Evolutionary conservation across 306 rosid species (phyloP), one percentile per base, ranked within the genome.

Genomic region (Cucumis cinereus): DNA sequence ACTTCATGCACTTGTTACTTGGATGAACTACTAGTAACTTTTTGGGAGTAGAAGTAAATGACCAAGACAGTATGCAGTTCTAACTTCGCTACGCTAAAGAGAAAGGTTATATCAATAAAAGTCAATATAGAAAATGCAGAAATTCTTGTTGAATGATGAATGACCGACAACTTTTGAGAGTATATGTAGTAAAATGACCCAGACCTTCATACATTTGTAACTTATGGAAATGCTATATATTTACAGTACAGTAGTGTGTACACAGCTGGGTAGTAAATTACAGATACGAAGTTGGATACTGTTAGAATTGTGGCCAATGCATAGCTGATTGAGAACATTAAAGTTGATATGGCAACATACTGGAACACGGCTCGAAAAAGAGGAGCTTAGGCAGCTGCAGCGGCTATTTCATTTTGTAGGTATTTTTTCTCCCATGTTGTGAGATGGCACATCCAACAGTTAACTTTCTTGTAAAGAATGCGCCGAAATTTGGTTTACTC

Each of bases 221-320:
- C 45, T 72, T 68, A 45, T 45, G 72, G 30, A 28, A 57, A 75
- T 8, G 45, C 73, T 76, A 76, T 76, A 60, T 76, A 76, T 76
- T 76, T 63, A 76, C 79, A 76, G 61, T 54, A 63, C 50, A 58
- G 43, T 47, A 41, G 28, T 19, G 43, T 38, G 83, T 58, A 80
- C 78, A 82, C 79, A 83, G 79, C 82, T 80, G 57, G 52, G 84
- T 74, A 70, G 79, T 77, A 80, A 86, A 80, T 87, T 87, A 88
- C 89, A 91, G 60, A 86, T 82, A 79, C 54, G 77, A 73, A 83
- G 70, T 74, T 84, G 73, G 83, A 80, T 76, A 52, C 35, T 53
- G 74, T 45, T 62, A 80, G 81, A 84, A 81, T 78, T 80, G 83
- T 76, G 81, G 82, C 78, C 79, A 83, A 87, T 84, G 83, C 90